These are phyloP conservation scores for Paraphaeosphaeria minitans DNA, from an alignment of 2,329 filamentous ascomycete genomes.

Conservation along the genomic window DNA sequence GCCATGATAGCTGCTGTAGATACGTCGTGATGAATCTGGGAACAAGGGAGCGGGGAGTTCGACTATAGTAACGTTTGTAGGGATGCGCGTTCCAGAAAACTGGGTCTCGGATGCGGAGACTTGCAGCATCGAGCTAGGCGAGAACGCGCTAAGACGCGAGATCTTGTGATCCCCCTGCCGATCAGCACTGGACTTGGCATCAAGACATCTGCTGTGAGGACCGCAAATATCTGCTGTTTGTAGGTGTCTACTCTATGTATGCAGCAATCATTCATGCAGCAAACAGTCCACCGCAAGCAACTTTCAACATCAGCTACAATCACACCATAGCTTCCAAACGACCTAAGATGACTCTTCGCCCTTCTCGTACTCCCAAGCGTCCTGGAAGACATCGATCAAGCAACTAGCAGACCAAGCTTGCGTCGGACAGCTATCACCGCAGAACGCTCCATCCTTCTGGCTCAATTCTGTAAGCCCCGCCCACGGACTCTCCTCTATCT, in stretches of 20 bases:
- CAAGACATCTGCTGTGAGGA: background rate
- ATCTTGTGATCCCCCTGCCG: slow-evolving; percentile 20
- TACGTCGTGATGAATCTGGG: background rate
- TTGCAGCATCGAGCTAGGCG: slow-evolving; percentile 8
- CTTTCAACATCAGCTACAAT: background rate
- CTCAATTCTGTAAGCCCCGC: slow-evolving; percentile 91
- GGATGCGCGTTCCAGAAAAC: slow-evolving; percentile 1
- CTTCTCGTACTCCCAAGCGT: slow-evolving; percentile 61
- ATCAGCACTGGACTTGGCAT: background rate
- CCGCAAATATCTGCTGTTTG: slow-evolving; percentile 2
- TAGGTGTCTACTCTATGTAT: slow-evolving; percentile 12
- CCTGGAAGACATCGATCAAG: slow-evolving; percentile 94
- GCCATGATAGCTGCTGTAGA: slow-evolving; percentile 12
- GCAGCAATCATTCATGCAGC: background rate
- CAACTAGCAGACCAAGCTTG: slow-evolving; percentile 97
- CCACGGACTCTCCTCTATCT: slow-evolving; percentile 81
- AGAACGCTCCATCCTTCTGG: slow-evolving; percentile 83
- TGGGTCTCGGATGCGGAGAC: slow-evolving; percentile 9
- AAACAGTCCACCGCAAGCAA: slow-evolving; percentile 7
- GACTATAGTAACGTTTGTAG: background rate
- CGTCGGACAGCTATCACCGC: slow-evolving; percentile 90
- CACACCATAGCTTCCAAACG: background rate
- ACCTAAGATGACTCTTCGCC: slow-evolving; percentile 3
- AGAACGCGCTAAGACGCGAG: slow-evolving; percentile 23
- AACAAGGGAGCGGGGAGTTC: background rate